Percentiles rank a stretch among this genome's conserved stretches.
Evolutionary conservation across 2,329 filamentous ascomycete species (phyloP).

Genomic region (Neonectria magnoliae): DNA sequence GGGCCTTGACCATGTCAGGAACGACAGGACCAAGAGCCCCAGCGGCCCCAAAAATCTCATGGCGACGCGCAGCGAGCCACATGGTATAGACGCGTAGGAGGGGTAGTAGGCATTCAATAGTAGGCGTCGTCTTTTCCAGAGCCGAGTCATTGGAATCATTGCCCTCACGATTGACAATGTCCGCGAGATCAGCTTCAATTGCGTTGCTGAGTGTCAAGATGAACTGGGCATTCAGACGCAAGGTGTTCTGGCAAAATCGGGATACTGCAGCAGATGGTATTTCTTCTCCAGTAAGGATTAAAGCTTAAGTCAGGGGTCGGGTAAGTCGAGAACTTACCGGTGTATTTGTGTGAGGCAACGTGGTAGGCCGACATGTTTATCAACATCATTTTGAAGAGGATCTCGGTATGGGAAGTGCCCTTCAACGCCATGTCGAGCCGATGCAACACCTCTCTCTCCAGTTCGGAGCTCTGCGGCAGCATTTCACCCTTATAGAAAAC

Average conservation of each 20-base stretch:
- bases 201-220: constrained; percentile 77
- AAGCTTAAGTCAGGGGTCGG: constrained; percentile 1
- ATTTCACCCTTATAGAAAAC: constrained; percentile 81
- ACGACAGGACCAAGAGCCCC: constrained; percentile 57
- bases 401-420: constrained; percentile 69
- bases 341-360: constrained; percentile 60
- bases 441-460: constrained; percentile 86
- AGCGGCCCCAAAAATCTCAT: constrained; percentile 58
- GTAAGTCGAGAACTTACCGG: constrained; percentile 44
- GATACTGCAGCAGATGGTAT: constrained; percentile 57
- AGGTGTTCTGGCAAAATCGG: constrained; percentile 70
- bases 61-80: constrained; percentile 61
- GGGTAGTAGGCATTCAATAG: constrained; percentile 58
- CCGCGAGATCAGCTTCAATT: constrained; percentile 75
- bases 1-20: constrained; percentile 57
- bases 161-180: constrained; percentile 47
- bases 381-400: constrained; percentile 81
- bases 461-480: constrained; percentile 79
- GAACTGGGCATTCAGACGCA: constrained; percentile 82
- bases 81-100: constrained; percentile 63
- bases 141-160: constrained; percentile 35
- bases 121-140: constrained; percentile 47
- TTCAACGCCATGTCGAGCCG: constrained; percentile 80
- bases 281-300: constrained; percentile 47
- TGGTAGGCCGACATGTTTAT: constrained; percentile 88